phyloP scores from a whole-genome alignment of 2,329 filamentous ascomycete species.

The Macrophomina tecta region DNA sequence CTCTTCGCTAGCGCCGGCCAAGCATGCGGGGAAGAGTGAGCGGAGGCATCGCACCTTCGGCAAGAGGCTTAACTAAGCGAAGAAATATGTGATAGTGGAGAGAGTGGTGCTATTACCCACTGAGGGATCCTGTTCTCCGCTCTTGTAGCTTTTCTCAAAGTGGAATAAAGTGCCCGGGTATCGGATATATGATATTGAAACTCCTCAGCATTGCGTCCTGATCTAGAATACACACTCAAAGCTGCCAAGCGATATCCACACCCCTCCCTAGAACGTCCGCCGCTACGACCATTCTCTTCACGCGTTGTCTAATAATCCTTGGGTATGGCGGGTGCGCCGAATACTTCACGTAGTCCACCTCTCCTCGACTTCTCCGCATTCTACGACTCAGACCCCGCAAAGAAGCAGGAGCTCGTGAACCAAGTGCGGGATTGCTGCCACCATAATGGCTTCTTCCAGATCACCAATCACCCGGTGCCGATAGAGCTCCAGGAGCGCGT shows the following conservation, averaged over 20 bases:
- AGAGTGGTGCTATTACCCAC: not conserved
- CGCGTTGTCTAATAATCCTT: too few species aligned
- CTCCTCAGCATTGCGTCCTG: not conserved
- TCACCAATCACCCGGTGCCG: conserved; percentile 50
- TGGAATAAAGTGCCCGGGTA: not conserved
- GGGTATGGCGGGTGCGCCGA: conserved; percentile 10
- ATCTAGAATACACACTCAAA: not conserved
- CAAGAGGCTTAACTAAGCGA: not conserved
- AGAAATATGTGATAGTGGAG: not conserved
- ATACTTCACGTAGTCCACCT: conserved; percentile 24
- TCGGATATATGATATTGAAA: conserved; percentile 3
- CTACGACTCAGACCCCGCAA: conserved; percentile 35
- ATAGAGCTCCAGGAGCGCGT: conserved; percentile 46
- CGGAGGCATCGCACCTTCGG: not conserved
- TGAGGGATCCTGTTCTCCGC: not conserved
- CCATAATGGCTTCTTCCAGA: conserved; percentile 54
- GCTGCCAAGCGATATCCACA: not conserved
- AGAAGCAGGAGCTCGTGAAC: conserved; percentile 38
- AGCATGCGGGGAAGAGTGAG: conserved; percentile 9
- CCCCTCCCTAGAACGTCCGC: not conserved
- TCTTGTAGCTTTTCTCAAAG: not conserved
- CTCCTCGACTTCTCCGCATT: conserved; percentile 32
- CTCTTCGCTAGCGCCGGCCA: conserved; percentile 7
- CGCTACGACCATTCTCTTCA: not conserved
- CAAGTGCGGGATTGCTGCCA: conserved; percentile 40